phyloP scores from a whole-genome alignment of 768 basidiomycete species.

The Pleurotus djamor region DNA sequence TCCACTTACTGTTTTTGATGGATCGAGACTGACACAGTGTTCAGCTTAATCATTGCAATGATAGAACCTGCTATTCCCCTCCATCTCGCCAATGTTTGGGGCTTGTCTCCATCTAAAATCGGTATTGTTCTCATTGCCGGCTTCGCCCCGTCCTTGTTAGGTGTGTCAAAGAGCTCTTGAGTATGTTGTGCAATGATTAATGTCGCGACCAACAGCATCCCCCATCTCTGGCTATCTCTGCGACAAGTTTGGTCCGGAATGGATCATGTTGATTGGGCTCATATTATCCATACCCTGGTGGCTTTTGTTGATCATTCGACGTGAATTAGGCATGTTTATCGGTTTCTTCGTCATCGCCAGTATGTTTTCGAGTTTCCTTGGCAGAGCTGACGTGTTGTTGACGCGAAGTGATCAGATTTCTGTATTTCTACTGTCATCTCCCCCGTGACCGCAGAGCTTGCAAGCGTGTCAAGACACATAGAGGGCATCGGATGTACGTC shows the following conservation, averaged over 20 bases:
- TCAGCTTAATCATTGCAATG: constrained; percentile 44
- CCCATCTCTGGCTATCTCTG: constrained; percentile 54
- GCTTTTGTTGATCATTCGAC: constrained; percentile 46
- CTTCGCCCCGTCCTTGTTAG: constrained; percentile 62
- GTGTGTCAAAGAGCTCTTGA: too few relatives aligned
- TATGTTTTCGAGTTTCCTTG: constrained; percentile 23
- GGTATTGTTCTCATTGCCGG: constrained; percentile 67
- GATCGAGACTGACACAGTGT: not conserved
- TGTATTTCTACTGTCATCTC: constrained; percentile 53
- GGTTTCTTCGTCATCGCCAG: constrained; percentile 50
- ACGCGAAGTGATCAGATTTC: too few relatives aligned
- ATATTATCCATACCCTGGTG: constrained; percentile 64
- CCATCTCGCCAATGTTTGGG: constrained; percentile 49
- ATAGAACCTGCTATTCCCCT: constrained; percentile 60
- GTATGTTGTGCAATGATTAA: too few relatives aligned
- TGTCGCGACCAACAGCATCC: constrained; percentile 36
- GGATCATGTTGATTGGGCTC: constrained; percentile 45
- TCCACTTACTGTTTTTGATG: not conserved
- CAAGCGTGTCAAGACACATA: constrained; percentile 51
- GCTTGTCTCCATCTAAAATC: constrained; percentile 43
- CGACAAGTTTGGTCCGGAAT: constrained; percentile 58
- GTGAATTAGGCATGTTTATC: constrained; percentile 46
- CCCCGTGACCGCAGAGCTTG: constrained; percentile 66
- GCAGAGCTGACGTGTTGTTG: too few relatives aligned
- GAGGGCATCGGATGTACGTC: constrained; percentile 70